Base-by-base conservation (phyloP, 306 rosid species). In the Gastrolobium bilobum region DNA sequence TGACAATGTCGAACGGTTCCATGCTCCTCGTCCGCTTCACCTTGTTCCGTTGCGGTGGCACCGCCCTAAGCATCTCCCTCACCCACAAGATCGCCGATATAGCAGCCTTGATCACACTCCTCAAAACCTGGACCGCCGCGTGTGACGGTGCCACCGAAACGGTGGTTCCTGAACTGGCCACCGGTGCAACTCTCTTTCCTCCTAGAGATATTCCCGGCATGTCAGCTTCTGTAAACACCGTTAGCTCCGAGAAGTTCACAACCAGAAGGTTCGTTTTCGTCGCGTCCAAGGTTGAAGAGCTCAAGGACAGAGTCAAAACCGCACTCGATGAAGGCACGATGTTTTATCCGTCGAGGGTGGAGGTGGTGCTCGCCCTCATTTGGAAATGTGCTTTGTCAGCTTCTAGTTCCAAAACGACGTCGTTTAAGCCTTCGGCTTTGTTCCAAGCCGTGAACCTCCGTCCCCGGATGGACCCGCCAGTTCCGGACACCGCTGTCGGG, bases 361-460 rank as follows among this genome's bases (percentile, higher is more conserved):
- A 87, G 72, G 77, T 82, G 47, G 82, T 82, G 26, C 68, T 85
- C 0, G 87, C 87, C 1, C 79, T 76, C n/a, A 73, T 87, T 2
- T 87, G 91, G 91, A 84, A 56, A 56, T 84, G 84, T 34, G 91
- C 88, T 0, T 14, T 71, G 1, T 29, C 50, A 0, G 37, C 67
- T 3, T 48, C 47, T 8, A 7, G 61, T 6, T 51, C 72, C 0
- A 73, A 56, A 73, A 67, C 72, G 47, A 34, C 33, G 58, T 11
- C 85, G 31, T 77, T 87, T 43, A 82, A 43, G 62, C 87, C 56
- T 0, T 82, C 89, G 0, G 75, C 75, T 9, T 5, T 88, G 70
- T 88, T 85, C 31, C 91, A 88, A 29, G 91, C 87, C 0, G 87
- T 88, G 79, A 85, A 88, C 37, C 89, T 88, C 2, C 88, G 89